Conservation (phyloP, 257 asterid genomes). For the Dorcoceras hygrometricum region DNA sequence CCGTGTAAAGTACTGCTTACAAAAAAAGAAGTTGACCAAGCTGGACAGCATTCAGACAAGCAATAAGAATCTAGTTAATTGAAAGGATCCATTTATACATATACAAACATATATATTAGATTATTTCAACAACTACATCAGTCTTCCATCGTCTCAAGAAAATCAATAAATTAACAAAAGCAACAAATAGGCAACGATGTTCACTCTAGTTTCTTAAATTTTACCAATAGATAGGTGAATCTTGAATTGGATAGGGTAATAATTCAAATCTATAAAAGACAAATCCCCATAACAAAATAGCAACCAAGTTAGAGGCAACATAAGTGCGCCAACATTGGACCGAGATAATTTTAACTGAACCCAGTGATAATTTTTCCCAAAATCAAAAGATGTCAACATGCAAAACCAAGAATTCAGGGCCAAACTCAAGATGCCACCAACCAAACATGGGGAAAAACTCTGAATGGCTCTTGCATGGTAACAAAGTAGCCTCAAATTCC, state of each 20-base stretch:
- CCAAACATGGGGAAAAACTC: slow-evolving; percentile 17
- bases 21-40: neutral
- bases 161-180: neutral
- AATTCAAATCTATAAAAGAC: no score
- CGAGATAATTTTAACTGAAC: slow-evolving; percentile 19
- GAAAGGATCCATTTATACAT: neutral
- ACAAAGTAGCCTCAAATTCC: slow-evolving; percentile 23
- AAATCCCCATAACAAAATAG: slow-evolving; percentile 18
- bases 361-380: slow-evolving; percentile 20
- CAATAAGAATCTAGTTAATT: neutral
- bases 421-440: slow-evolving; percentile 25
- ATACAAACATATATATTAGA: no score
- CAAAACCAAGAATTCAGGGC: slow-evolving; percentile 38
- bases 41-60: slow-evolving; percentile 4
- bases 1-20: neutral
- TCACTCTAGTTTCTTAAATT: no score
- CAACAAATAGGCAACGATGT: neutral
- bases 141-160: neutral
- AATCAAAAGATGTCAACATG: slow-evolving; percentile 34
- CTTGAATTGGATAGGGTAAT: neutral
- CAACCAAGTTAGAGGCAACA: slow-evolving; percentile 20
- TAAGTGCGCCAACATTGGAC: slow-evolving; percentile 25
- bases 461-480: slow-evolving; percentile 47
- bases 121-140: neutral
- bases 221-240: neutral